Percentiles rank a stretch among this genome's conserved stretches.
These are phyloP conservation scores for Phyllosticta ampelicida DNA, from an alignment of 2,329 filamentous ascomycete genomes.

Conservation along the genomic window DNA sequence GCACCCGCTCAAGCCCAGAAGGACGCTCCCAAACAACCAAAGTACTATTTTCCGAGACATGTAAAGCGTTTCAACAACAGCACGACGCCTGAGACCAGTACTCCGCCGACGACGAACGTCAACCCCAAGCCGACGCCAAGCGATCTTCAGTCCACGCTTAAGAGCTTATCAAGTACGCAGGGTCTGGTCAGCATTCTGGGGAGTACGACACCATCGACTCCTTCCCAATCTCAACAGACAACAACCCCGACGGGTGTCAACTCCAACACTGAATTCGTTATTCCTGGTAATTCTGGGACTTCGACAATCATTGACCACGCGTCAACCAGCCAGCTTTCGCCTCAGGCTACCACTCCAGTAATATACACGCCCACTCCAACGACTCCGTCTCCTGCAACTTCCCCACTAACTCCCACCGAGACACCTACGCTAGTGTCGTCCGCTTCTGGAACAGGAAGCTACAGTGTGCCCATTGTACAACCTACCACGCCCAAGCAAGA, in stretches of 20 bases:
- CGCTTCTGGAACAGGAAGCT: conserved; percentile 3
- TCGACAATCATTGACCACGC: conserved; percentile 15
- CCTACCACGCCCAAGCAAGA: background rate
- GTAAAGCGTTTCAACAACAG: conserved; percentile 33
- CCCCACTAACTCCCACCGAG: background rate
- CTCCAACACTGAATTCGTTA: background rate
- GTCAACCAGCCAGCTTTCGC: conserved; percentile 15
- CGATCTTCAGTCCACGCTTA: conserved; percentile 20
- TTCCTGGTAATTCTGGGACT: conserved; percentile 3
- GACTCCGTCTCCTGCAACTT: background rate
- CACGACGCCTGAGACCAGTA: conserved; percentile 16
- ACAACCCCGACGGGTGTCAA: conserved; percentile 2
- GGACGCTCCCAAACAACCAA: conserved; percentile 21
- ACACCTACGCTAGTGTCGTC: background rate
- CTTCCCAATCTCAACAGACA: background rate
- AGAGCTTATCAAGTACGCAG: conserved; percentile 16
- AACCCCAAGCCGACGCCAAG: conserved; percentile 6
- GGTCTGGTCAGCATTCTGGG: conserved; percentile 6
- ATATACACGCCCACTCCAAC: conserved; percentile 2
- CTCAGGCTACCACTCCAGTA: background rate
- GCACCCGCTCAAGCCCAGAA: conserved; percentile 34
- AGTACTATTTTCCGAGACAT: conserved; percentile 39
- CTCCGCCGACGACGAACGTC: conserved; percentile 4
- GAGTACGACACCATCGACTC: conserved; percentile 7
- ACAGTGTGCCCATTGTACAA: conserved; percentile 1